Percentiles rank a stretch among this genome's conserved stretches.
Conservation (phyloP, 2,329 filamentous ascomycete species). For the Aureobasidium vineae region DNA sequence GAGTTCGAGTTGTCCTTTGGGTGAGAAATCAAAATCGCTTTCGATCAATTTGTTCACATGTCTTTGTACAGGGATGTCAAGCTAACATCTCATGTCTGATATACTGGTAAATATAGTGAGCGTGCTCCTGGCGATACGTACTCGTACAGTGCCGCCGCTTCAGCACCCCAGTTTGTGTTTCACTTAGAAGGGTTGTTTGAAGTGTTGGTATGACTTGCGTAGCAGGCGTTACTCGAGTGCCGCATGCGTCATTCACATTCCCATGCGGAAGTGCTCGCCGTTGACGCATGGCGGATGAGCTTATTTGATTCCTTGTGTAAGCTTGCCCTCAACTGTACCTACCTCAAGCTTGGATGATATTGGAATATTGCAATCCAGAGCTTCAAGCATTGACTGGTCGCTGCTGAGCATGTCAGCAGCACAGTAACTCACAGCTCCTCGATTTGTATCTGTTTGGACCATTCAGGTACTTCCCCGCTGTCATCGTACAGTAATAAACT, state of each 20-base stretch:
- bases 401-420: not conserved
- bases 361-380: not conserved
- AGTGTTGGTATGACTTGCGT: not conserved
- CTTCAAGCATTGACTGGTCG: too few relatives aligned
- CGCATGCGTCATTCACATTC: slow-evolving; percentile 5
- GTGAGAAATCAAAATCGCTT: not conserved
- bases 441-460: not conserved
- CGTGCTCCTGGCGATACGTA: not conserved
- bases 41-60: not conserved
- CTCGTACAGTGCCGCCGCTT: not conserved
- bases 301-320: not conserved
- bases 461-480: not conserved
- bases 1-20: too few relatives aligned
- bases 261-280: not conserved
- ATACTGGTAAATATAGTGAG: not conserved
- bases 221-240: not conserved
- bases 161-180: not conserved
- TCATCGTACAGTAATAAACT: not conserved
- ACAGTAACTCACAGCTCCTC: not conserved
- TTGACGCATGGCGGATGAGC: slow-evolving; percentile 10
- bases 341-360: not conserved
- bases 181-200: not conserved
- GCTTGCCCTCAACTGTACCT: not conserved
- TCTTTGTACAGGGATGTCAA: not conserved
- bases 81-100: not conserved